phyloP scores from a whole-genome alignment of 176 grass and related monocot genomes.

The Avena insularis region DNA sequence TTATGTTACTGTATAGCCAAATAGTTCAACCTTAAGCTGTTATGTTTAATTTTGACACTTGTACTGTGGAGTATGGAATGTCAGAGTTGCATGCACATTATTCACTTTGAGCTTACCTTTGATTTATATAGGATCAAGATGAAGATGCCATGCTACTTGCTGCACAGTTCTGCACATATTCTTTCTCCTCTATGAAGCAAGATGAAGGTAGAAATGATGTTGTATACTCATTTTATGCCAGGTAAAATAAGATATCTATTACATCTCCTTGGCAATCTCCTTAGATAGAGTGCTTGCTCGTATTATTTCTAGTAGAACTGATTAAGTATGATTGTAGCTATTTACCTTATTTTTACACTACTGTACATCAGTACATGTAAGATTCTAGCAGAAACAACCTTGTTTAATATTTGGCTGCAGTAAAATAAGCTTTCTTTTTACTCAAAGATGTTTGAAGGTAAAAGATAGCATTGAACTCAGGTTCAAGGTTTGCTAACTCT shows the following conservation, averaged over 20 bases:
- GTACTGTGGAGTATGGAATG: constrained; percentile 5
- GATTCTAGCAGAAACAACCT: neutral
- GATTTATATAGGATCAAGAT: constrained; percentile 76
- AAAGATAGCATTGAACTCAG: neutral
- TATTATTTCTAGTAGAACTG: constrained; percentile 3
- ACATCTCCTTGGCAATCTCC: constrained; percentile 4
- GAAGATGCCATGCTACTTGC: constrained; percentile 95
- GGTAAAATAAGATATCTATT: constrained; percentile 49
- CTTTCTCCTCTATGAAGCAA: constrained; percentile 78
- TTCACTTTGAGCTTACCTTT: constrained; percentile 33
- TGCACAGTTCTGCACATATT: constrained; percentile 88
- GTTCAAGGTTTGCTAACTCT: neutral
- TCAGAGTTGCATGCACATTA: neutral
- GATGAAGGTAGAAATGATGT: constrained; percentile 56
- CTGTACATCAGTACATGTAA: neutral
- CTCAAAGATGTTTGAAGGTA: neutral
- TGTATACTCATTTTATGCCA: constrained; percentile 93
- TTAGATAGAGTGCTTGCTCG: neutral
- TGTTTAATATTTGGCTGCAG: constrained; percentile 14
- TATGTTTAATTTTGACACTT: constrained; percentile 20
- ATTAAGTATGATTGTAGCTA: constrained; percentile 1
- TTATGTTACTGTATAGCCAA: neutral
- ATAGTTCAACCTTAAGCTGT: constrained; percentile 28
- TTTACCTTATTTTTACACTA: neutral
- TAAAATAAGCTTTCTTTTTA: constrained; percentile 14